These are phyloP conservation scores for Gnetum montanum DNA, from an alignment of 75 land plant species.

Conservation along the genomic window DNA sequence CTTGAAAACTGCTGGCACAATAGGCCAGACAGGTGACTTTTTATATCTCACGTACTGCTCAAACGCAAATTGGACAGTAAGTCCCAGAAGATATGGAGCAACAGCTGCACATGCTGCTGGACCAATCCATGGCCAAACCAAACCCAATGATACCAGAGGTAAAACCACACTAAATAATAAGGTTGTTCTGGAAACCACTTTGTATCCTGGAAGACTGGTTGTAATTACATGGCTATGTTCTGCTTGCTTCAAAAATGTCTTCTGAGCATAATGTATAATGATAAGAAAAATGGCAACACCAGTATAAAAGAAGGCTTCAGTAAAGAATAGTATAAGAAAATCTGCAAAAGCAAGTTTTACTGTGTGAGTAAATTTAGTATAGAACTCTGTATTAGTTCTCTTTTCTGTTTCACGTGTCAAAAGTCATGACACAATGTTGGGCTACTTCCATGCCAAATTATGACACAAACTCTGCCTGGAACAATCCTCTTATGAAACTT, in stretches of 20 bases:
- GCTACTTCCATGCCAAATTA: too few relatives aligned
- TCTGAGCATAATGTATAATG: slow-evolving; percentile 42
- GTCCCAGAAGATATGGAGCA: slow-evolving; percentile 80
- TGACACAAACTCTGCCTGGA: too few relatives aligned
- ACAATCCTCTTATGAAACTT: too few relatives aligned
- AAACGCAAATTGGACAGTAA: slow-evolving; percentile 86
- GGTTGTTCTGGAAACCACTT: slow-evolving; percentile 58
- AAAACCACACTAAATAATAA: slow-evolving; percentile 65
- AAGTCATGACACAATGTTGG: too few relatives aligned
- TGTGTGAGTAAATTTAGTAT: too few relatives aligned
- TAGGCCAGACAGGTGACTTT: slow-evolving; percentile 69
- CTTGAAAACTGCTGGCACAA: slow-evolving; percentile 87
- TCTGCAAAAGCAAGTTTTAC: slow-evolving; percentile 44
- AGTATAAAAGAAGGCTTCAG: slow-evolving; percentile 79
- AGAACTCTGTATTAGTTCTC: too few relatives aligned
- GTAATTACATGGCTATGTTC: slow-evolving; percentile 5
- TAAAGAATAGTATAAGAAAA: slow-evolving; percentile 96
- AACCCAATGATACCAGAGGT: slow-evolving; percentile 74
- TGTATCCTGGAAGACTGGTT: slow-evolving; percentile 25
- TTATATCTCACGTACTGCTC: slow-evolving; percentile 64
- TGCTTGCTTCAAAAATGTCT: slow-evolving; percentile 14
- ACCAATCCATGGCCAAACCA: slow-evolving; percentile 99
- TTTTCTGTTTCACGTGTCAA: too few relatives aligned
- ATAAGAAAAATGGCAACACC: slow-evolving; percentile 74
- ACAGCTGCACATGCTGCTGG: slow-evolving; percentile 98